phyloP scores from a whole-genome alignment of 202 grass and related monocot species.

The Zoysia matrella region DNA sequence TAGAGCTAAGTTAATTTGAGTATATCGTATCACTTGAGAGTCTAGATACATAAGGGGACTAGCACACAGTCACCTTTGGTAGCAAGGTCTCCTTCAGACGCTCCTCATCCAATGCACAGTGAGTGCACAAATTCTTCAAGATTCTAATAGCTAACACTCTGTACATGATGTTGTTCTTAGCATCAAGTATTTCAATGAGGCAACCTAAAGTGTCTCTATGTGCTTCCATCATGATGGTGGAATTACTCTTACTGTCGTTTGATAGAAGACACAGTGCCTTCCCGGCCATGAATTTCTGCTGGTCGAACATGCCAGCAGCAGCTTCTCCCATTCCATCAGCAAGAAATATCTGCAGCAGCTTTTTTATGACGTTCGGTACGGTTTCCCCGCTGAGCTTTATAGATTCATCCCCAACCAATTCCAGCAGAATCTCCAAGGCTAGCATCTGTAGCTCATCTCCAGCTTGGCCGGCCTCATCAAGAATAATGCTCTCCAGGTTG shows the following conservation, averaged over 20 bases:
- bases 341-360: slow-evolving; percentile 6
- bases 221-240: background rate
- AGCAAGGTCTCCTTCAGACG: background rate
- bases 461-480: background rate
- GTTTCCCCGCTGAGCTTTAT: background rate
- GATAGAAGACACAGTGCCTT: background rate
- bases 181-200: background rate
- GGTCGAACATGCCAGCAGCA: fast-evolving
- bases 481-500: background rate
- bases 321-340: background rate
- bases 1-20: no score
- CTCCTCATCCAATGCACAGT: background rate
- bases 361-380: background rate
- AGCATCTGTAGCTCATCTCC: background rate
- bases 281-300: background rate
- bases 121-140: background rate
- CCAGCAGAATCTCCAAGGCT: background rate
- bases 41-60: no score
- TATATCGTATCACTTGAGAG: no score
- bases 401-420: background rate
- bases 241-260: background rate
- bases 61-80: background rate
- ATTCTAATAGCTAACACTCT: background rate
- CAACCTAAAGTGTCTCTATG: background rate
- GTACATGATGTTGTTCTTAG: background rate